Conservation (phyloP, 768 basidiomycete genomes). For the Lentinula raphanica region DNA sequence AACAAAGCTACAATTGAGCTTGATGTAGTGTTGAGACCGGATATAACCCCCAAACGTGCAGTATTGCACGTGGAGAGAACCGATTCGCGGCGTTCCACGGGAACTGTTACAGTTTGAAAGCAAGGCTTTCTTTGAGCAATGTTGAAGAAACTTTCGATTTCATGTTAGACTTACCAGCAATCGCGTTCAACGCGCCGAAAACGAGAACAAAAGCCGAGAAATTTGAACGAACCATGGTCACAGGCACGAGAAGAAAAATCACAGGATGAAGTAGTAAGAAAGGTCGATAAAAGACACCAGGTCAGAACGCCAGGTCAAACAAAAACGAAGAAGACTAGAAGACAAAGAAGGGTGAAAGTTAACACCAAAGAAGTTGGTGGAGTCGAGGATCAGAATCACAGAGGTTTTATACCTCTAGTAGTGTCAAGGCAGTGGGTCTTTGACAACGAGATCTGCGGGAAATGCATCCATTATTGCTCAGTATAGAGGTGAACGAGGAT, state of each 20-base stretch:
- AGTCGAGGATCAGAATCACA: not conserved
- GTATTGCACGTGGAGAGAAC: slow-evolving; percentile 17
- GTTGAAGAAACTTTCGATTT: not conserved
- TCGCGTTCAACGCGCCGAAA: not conserved
- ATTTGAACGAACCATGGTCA: not conserved
- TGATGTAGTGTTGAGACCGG: slow-evolving; percentile 18
- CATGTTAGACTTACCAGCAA: not conserved
- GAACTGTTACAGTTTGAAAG: slow-evolving; percentile 4
- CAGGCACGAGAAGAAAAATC: not conserved
- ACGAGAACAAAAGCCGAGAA: not conserved
- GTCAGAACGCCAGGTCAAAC: slow-evolving; percentile 1
- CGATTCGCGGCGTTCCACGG: slow-evolving; percentile 2
- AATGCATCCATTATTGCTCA: not conserved
- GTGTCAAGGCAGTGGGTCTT: not conserved
- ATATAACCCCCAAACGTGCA: slow-evolving; percentile 20
- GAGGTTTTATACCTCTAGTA: not conserved
- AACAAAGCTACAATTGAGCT: slow-evolving; percentile 13
- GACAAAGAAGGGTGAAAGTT: not conserved
- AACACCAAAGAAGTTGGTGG: not conserved
- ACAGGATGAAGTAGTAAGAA: not conserved
- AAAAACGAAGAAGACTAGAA: not conserved
- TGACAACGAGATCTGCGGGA: not conserved
- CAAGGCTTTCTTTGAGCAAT: not conserved
- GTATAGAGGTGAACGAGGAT: not conserved
- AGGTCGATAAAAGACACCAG: slow-evolving; percentile 1